phyloP scores from a whole-genome alignment of 2,329 filamentous ascomycete species.

The Ascochyta pisi region DNA sequence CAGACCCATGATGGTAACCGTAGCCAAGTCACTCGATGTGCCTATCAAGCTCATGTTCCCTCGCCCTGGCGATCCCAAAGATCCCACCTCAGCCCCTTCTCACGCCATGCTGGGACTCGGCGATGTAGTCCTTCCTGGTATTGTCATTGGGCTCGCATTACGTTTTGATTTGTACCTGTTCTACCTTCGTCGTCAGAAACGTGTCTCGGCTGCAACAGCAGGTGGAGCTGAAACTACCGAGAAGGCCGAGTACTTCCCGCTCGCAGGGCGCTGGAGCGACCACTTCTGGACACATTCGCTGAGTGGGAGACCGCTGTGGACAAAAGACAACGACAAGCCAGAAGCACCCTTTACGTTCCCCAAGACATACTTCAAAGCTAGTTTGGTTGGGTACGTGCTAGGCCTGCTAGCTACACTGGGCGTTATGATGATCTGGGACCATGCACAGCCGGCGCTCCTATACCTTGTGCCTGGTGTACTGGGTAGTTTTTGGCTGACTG shows the following conservation, averaged over 20 bases:
- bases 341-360: conserved; percentile 63
- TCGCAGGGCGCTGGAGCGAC: conserved; percentile 81
- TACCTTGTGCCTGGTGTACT: conserved; percentile 92
- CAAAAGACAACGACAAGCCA: conserved; percentile 14
- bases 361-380: conserved; percentile 85
- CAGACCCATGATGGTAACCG: conserved; percentile 81
- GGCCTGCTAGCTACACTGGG: conserved; percentile 79
- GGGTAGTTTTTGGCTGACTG: conserved; percentile 76
- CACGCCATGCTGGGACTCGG: conserved; percentile 86
- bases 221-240: conserved; percentile 25
- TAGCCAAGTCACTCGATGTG: conserved; percentile 87
- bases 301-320: conserved; percentile 37
- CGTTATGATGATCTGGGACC: conserved; percentile 78
- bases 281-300: conserved; percentile 72
- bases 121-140: conserved; percentile 92
- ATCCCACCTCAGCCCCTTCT: conserved; percentile 51
- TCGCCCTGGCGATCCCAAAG: conserved; percentile 60
- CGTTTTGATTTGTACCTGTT: conserved; percentile 90
- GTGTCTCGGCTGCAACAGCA: conserved; percentile 16
- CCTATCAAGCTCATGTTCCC: conserved; percentile 92
- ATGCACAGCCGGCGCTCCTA: conserved; percentile 87
- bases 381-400: conserved; percentile 75
- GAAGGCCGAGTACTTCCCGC: conserved; percentile 52
- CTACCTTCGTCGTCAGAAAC: conserved; percentile 72
- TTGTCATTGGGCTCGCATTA: conserved; percentile 85